Percentiles rank a stretch among this genome's conserved stretches.
phyloP scores from a whole-genome alignment of 768 basidiomycete species.

The Tulasnella sp. region DNA sequence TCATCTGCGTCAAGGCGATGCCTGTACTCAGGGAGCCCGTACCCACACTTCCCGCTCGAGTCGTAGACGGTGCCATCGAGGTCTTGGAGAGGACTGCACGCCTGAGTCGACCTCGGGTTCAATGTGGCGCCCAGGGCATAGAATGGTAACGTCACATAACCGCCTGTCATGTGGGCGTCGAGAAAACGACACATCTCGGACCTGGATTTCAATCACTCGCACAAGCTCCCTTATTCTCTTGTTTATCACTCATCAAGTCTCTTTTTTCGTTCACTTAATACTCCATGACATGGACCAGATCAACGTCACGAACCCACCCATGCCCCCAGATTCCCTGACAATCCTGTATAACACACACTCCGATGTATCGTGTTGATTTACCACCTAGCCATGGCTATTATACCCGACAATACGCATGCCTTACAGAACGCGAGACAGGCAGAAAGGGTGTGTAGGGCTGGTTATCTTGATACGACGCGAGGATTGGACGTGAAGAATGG shows the following conservation, averaged over 20 bases:
- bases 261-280: slow-evolving; percentile 1
- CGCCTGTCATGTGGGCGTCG: no score
- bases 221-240: background rate
- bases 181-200: background rate
- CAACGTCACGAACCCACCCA: background rate
- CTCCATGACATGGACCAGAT: background rate
- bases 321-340: background rate
- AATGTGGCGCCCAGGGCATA: no score
- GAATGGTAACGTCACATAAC: no score
- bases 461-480: no score
- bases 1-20: slow-evolving; percentile 2
- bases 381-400: no score
- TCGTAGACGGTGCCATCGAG: background rate
- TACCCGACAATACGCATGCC: no score
- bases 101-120: no score
- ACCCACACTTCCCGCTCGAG: background rate
- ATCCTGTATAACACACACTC: background rate
- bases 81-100: no score
- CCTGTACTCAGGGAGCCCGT: background rate
- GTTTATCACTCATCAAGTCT: background rate
- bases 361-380: no score
- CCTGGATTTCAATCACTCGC: background rate
- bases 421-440: no score
- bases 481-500: no score
- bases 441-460: no score